These are phyloP conservation scores for Guyanaporus albipodus DNA, from an alignment of 768 basidiomycete genomes.

Conservation along the genomic window DNA sequence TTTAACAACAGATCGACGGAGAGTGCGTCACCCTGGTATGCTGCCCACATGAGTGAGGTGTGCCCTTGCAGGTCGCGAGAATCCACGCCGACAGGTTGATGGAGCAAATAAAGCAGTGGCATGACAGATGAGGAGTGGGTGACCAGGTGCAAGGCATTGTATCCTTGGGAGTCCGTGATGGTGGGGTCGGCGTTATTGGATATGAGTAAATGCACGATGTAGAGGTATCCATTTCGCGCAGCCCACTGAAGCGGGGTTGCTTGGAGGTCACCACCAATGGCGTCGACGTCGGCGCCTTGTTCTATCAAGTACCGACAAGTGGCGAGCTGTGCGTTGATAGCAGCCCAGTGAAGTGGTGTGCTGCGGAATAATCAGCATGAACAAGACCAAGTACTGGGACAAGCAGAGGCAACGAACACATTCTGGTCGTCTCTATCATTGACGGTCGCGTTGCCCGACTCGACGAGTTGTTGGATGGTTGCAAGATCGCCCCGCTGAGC, in stretches of 20 bases:
- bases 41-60: slow-evolving; percentile 97
- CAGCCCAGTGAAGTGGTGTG: slow-evolving; percentile 96
- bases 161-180: slow-evolving; percentile 88
- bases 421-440: slow-evolving; percentile 86
- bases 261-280: slow-evolving; percentile 87
- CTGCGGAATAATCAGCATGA: slow-evolving; percentile 16
- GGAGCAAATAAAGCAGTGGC: slow-evolving; percentile 87
- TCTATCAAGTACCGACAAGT: slow-evolving; percentile 86
- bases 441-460: slow-evolving; percentile 64
- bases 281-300: slow-evolving; percentile 93
- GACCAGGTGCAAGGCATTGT: slow-evolving; percentile 92
- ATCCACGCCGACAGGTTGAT: slow-evolving; percentile 92
- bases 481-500: slow-evolving; percentile 83
- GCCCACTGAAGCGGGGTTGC: slow-evolving; percentile 99
- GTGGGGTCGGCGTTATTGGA: slow-evolving; percentile 89
- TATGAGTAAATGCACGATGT: slow-evolving; percentile 90
- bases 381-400: no score
- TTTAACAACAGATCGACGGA: slow-evolving; percentile 87
- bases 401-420: slow-evolving; percentile 39
- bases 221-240: slow-evolving; percentile 93
- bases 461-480: slow-evolving; percentile 60
- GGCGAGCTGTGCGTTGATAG: slow-evolving; percentile 92
- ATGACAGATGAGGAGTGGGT: slow-evolving; percentile 94
- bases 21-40: slow-evolving; percentile 96
- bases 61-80: slow-evolving; percentile 89